Evolutionary conservation across 1,139 yeast species (phyloP).

Genomic region (Hyphopichia burtonii): DNA sequence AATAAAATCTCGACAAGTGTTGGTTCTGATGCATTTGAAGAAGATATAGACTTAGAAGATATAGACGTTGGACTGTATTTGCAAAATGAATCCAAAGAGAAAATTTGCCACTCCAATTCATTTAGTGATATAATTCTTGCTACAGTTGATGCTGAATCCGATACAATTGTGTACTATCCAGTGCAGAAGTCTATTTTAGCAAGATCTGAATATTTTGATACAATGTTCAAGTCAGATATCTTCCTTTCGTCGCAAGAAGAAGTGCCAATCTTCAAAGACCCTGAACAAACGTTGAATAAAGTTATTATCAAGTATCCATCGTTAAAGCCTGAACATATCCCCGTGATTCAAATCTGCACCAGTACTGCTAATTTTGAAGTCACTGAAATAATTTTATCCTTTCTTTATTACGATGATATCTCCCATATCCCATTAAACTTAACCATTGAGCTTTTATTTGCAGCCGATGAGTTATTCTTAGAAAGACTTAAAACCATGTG

Average conservation of each 20-base stretch:
- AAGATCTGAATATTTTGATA: slow-evolving; percentile 63
- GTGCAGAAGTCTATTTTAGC: slow-evolving; percentile 60
- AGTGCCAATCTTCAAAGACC: slow-evolving; percentile 14
- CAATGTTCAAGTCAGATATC: slow-evolving; percentile 57
- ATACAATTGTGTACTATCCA: slow-evolving; percentile 47
- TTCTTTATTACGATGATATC: slow-evolving; percentile 60
- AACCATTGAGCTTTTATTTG: slow-evolving; percentile 55
- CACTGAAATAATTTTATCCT: slow-evolving; percentile 55
- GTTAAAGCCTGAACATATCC: slow-evolving; percentile 21
- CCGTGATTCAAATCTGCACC: slow-evolving; percentile 28
- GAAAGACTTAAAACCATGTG: slow-evolving; percentile 68
- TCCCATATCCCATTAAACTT: slow-evolving; percentile 44
- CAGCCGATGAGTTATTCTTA: slow-evolving; percentile 62
- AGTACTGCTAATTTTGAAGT: slow-evolving; percentile 31
- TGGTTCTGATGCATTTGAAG: slow-evolving; percentile 11
- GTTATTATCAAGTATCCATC: slow-evolving; percentile 22
- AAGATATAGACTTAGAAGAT: slow-evolving; percentile 32
- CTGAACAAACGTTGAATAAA: slow-evolving; percentile 4
- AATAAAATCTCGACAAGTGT: slow-evolving; percentile 11
- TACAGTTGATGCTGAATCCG: slow-evolving; percentile 29
- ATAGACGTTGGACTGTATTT: slow-evolving; percentile 21
- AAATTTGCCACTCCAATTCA: slow-evolving; percentile 23
- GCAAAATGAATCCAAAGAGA: slow-evolving; percentile 12
- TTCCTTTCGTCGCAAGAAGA: slow-evolving; percentile 21
- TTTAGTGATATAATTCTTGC: slow-evolving; percentile 52